Evolutionary conservation across 116 monocot genomes (phyloP).

Genomic region (Iris pallida): DNA sequence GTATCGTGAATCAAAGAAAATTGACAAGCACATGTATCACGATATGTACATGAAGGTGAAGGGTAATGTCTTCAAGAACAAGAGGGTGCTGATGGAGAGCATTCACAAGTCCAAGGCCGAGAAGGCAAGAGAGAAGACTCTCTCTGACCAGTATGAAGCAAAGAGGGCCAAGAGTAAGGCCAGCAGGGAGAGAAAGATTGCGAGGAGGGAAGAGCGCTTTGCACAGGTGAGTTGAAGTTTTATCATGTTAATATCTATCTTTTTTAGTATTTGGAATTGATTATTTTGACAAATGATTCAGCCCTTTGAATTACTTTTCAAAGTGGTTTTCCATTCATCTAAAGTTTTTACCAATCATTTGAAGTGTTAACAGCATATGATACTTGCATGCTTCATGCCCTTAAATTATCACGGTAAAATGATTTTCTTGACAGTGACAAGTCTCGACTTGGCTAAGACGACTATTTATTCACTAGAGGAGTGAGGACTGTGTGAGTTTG

Average conservation of each 20-base stretch:
- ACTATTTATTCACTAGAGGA: too few species aligned
- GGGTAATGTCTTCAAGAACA: conserved; percentile 38
- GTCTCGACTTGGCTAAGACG: too few species aligned
- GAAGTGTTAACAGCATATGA: too few species aligned
- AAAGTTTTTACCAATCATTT: too few species aligned
- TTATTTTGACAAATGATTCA: too few species aligned
- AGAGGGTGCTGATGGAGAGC: conserved; percentile 50
- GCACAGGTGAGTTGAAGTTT: conserved; percentile 25
- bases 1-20: conserved; percentile 45
- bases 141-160: conserved; percentile 49
- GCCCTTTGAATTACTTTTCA: too few species aligned
- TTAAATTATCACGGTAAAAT: too few species aligned
- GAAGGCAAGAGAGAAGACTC: conserved; percentile 48
- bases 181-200: conserved; percentile 43
- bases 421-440: too few species aligned
- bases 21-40: conserved; percentile 59
- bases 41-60: conserved; percentile 46
- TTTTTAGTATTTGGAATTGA: not conserved
- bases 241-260: not conserved
- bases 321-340: too few species aligned
- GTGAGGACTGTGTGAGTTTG: too few species aligned
- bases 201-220: conserved; percentile 42
- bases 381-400: too few species aligned
- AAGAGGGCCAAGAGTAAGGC: conserved; percentile 51
- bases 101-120: conserved; percentile 53